A percentile compares a stretch with the other conserved stretches of the same genome.
Conservation (phyloP, 371 early-diverging fungal genomes). For the Nematocida homosporus region DNA sequence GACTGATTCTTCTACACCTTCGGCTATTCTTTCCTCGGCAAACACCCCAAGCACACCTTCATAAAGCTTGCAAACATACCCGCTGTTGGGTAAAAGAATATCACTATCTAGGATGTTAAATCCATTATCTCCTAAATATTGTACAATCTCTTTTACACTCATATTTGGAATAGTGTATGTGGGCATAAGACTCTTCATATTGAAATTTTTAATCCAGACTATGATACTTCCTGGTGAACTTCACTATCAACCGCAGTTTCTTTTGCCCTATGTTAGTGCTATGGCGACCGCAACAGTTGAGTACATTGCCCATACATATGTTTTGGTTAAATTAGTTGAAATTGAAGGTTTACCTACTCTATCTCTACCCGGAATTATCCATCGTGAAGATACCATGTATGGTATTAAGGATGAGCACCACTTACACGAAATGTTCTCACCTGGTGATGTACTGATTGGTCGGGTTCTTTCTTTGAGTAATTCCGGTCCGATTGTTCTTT, state of each 20-base stretch:
- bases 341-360: slow-evolving; percentile 31
- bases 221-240: slow-evolving; percentile 32
- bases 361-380: slow-evolving; percentile 9
- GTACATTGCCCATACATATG: slow-evolving; percentile 28
- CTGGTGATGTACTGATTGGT: slow-evolving; percentile 38
- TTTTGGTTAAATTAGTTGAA: neutral
- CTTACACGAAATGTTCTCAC: slow-evolving; percentile 34
- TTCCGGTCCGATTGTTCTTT: slow-evolving; percentile 19
- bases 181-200: slow-evolving; percentile 25
- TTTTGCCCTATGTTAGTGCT: slow-evolving; percentile 22
- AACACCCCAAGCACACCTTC: slow-evolving; percentile 56
- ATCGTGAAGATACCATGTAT: slow-evolving; percentile 45
- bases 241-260: neutral
- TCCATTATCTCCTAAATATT: slow-evolving; percentile 43
- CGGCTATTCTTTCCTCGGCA: slow-evolving; percentile 41
- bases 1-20: slow-evolving; percentile 18
- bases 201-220: slow-evolving; percentile 26
- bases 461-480: slow-evolving; percentile 29
- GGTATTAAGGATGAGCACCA: slow-evolving; percentile 44
- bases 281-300: slow-evolving; percentile 36
- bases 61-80: slow-evolving; percentile 33
- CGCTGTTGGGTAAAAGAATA: slow-evolving; percentile 28
- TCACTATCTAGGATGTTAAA: slow-evolving; percentile 44
- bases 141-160: slow-evolving; percentile 32
- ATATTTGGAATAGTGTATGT: slow-evolving; percentile 46